These are phyloP conservation scores for Arthromyces matolae DNA, from an alignment of 768 basidiomycete genomes.

Conservation along the genomic window DNA sequence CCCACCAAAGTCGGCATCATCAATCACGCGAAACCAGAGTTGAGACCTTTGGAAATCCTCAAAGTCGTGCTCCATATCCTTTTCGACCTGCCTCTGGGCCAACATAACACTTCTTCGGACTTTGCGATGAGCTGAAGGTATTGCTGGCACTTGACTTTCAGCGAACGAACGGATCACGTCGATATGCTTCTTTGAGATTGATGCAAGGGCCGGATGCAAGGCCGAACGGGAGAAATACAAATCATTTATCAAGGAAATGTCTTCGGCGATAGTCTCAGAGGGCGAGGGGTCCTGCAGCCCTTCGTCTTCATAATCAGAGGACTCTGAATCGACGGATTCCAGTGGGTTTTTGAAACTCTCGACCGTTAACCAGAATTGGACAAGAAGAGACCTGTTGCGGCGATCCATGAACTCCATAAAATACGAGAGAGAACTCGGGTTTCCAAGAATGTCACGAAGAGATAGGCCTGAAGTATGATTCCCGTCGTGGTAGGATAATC, in stretches of 20 bases:
- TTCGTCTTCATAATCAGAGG: conserved; percentile 57
- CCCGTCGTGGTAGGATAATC: conserved; percentile 39
- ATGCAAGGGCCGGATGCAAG: conserved; percentile 54
- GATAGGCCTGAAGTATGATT: conserved; percentile 46
- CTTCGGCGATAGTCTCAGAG: conserved; percentile 70
- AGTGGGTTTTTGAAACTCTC: conserved; percentile 98
- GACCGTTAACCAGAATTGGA: conserved; percentile 97
- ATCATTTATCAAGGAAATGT: conserved; percentile 85
- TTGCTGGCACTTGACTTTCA: conserved; percentile 41
- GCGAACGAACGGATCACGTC: conserved; percentile 68
- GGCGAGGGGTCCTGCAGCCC: conserved; percentile 50
- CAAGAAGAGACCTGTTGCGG: conserved; percentile 73
- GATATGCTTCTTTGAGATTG: conserved; percentile 68
- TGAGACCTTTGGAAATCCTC: conserved; percentile 85
- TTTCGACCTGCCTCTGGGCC: conserved; percentile 82
- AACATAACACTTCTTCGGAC: conserved; percentile 79
- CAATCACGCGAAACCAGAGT: conserved; percentile 86
- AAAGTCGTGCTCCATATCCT: conserved; percentile 90
- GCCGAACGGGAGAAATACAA: conserved; percentile 72
- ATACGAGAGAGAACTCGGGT: conserved; percentile 88
- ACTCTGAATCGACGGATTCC: conserved; percentile 75
- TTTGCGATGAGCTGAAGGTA: conserved; percentile 41
- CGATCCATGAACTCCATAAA: conserved; percentile 99
- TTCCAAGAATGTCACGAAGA: conserved; percentile 78
- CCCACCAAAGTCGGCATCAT: conserved; percentile 52